Percentiles rank a stretch among this genome's conserved stretches.
Evolutionary conservation across 2,329 filamentous ascomycete species (phyloP).

Genomic region (Colletotrichum spaethianum): DNA sequence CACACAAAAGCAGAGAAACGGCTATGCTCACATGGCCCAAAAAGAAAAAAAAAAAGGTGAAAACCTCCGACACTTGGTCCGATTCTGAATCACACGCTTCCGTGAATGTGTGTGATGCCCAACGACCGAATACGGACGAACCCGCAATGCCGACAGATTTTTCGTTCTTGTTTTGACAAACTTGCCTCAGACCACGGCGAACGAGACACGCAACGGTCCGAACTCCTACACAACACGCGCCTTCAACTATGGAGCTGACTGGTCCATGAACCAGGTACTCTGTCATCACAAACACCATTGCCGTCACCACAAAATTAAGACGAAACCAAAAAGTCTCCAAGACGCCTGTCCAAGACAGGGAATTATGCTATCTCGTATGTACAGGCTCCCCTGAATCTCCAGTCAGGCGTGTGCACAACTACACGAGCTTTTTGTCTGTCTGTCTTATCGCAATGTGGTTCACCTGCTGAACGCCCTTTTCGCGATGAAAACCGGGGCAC

Average conservation of each 20-base stretch:
- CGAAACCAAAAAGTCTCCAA: slow-evolving; percentile 7
- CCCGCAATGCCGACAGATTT: not conserved
- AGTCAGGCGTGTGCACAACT: slow-evolving; percentile 20
- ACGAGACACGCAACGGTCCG: slow-evolving; percentile 34
- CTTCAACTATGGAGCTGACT: not conserved
- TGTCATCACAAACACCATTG: not conserved
- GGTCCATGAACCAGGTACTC: not conserved
- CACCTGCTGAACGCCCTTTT: slow-evolving; percentile 32
- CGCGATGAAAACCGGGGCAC: slow-evolving; percentile 1
- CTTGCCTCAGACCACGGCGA: not conserved
- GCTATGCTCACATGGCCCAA: not conserved
- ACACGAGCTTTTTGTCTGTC: not conserved
- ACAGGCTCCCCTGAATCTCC: slow-evolving; percentile 28
- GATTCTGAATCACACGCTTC: not conserved
- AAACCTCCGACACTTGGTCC: not conserved
- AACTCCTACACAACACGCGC: not conserved
- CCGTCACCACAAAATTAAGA: not conserved
- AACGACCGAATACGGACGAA: slow-evolving; percentile 9
- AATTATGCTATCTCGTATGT: slow-evolving; percentile 43
- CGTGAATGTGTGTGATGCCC: not conserved
- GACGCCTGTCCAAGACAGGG: slow-evolving; percentile 40
- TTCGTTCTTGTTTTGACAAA: not conserved
- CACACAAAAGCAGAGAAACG: not conserved
- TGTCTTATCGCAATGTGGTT: slow-evolving; percentile 1
- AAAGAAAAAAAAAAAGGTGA: not conserved